Evolutionary conservation across 2,329 filamentous ascomycete genomes (phyloP), one percentile per base, ranked within the genome.

Genomic region (Pseudocercospora fijiensis): DNA sequence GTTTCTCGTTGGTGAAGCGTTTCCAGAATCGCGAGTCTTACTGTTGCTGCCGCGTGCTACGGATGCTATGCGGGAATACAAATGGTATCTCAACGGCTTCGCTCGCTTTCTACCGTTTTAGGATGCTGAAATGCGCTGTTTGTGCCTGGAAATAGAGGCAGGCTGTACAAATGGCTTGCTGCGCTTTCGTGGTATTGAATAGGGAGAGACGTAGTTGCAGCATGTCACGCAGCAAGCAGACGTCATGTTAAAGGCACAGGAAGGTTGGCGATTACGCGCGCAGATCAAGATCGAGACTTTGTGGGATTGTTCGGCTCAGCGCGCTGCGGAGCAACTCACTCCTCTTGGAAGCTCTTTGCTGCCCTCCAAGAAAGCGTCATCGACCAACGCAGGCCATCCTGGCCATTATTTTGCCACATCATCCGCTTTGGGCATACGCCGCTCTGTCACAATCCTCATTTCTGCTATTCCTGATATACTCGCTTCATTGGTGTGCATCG

Each of bases 221-320:
- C 37, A 41, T 53, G 45, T 49, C 24, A 24, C 22, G n/a, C 26
- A n/a, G 22, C n/a, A 13, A 53, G 49, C 26, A 53, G 49, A 53
- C 49, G 49, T 53, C 49, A 53, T 53, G 49, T 53, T 30, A 53
- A 53, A 26, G 22, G 49, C 49, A 28, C 26, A 53, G 28, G 49
- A 53, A 53, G 49, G 49, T 53, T 53, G 49, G 49, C 49, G 22
- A 18, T 53, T 53, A 49, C 45, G 24, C 24, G 45, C 24, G 49
- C 20, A 53, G 49, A 53, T 53, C 49, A 26, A 26, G 24, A 53
- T 53, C 49, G 49, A 53, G 49, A 28, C 49, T 13, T 26, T 22
- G 10, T 20, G 43, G 22, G 18, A 24, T 24, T 47, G 18, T 47
- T 24, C 43, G 43, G 43, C 43, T 24, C 43, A 47, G 43, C 49